These are phyloP conservation scores for Panicum hallii DNA, from an alignment of 202 grass and related monocot species.

Conservation along the genomic window DNA sequence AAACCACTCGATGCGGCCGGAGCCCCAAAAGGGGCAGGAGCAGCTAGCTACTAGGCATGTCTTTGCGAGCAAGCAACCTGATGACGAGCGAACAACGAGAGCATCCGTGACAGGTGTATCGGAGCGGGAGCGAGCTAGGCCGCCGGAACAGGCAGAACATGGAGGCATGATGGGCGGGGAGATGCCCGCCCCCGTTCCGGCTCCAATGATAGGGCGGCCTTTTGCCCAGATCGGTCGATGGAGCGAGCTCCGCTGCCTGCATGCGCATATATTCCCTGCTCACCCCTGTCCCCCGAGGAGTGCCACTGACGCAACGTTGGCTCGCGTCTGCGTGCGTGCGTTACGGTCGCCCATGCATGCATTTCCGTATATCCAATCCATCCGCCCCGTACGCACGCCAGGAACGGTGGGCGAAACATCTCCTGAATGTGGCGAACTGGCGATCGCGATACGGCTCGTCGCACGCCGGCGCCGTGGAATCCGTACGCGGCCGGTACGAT, in stretches of 20 bases:
- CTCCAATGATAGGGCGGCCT: conserved; percentile 24
- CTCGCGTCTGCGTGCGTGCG: background rate
- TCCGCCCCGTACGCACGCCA: background rate
- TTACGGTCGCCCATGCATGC: background rate
- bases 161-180: conserved; percentile 8
- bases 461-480: too few species aligned
- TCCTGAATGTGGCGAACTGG: too few species aligned
- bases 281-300: background rate
- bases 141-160: conserved; percentile 14
- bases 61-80: conserved; percentile 14
- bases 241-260: background rate
- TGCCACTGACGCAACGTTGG: conserved; percentile 5
- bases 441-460: too few species aligned
- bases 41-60: background rate
- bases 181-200: background rate
- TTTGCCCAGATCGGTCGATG: background rate
- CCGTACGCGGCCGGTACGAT: too few species aligned
- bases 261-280: conserved; percentile 16
- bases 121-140: background rate
- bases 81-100: background rate
- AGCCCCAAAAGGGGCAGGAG: background rate
- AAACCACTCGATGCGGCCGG: background rate
- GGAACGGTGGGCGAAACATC: background rate
- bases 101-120: background rate
- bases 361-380: background rate